phyloP scores from a whole-genome alignment of 495 filamentous ascomycete species.

The Eremomyces bilateralis region DNA sequence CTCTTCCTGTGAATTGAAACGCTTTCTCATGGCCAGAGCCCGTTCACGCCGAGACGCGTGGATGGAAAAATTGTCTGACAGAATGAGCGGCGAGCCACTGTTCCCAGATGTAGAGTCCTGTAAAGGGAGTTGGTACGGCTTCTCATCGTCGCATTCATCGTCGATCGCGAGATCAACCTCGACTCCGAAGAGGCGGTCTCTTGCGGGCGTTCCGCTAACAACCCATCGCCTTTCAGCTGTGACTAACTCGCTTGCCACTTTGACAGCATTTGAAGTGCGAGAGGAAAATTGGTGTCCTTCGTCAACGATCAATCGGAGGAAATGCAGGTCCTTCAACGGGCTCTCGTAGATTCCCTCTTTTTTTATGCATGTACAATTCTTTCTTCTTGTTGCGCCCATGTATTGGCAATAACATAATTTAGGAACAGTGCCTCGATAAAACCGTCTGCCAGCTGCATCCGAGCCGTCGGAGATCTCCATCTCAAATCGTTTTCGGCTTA shows the following conservation, averaged over 20 bases:
- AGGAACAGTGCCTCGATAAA: constrained; percentile 7
- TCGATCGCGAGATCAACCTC: constrained; percentile 34
- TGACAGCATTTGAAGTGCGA: constrained; percentile 39
- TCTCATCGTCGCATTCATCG: constrained; percentile 6
- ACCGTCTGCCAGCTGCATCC: constrained; percentile 17
- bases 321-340: constrained; percentile 49
- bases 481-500: constrained; percentile 55
- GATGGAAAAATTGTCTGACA: too few species aligned
- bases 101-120: background rate
- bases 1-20: constrained; percentile 13
- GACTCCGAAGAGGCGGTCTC: constrained; percentile 48
- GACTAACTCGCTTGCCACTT: constrained; percentile 39
- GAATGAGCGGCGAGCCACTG: too few species aligned
- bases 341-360: constrained; percentile 27
- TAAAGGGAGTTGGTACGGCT: background rate
- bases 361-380: constrained; percentile 22
- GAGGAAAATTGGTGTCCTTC: constrained; percentile 64
- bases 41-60: constrained; percentile 5
- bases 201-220: constrained; percentile 76
- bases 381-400: constrained; percentile 21
- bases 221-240: constrained; percentile 63
- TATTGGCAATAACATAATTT: constrained; percentile 23
- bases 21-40: constrained; percentile 13
- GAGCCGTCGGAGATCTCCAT: constrained; percentile 25
- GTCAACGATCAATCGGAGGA: constrained; percentile 73